Conservation (phyloP, 768 basidiomycete species). For the Aureoboletus auriporus region DNA sequence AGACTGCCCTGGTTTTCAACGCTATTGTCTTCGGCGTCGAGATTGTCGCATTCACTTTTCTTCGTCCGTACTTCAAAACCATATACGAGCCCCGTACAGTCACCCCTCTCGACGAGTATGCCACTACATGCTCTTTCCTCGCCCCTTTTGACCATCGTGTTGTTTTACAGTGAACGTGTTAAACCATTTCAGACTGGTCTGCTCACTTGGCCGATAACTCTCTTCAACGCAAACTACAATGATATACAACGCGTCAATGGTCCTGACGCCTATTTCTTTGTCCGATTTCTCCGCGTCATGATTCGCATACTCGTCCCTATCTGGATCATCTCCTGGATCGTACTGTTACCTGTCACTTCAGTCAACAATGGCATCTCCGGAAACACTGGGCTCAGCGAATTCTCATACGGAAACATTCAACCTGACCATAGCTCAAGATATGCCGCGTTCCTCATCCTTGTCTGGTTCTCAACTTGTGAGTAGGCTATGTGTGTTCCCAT, state of each 20-base stretch:
- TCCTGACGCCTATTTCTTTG: constrained; percentile 90
- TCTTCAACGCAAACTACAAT: constrained; percentile 59
- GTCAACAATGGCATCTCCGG: constrained; percentile 45
- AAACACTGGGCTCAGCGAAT: constrained; percentile 57
- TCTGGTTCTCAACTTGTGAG: constrained; percentile 77
- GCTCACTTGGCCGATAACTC: constrained; percentile 63
- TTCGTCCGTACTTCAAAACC: constrained; percentile 80
- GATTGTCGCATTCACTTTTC: constrained; percentile 72
- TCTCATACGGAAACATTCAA: constrained; percentile 80
- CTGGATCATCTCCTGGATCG: constrained; percentile 84
- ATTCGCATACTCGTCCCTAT: constrained; percentile 79
- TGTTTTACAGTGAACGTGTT: constrained; percentile 49
- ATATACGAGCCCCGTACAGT: constrained; percentile 90
- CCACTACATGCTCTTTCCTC: neutral
- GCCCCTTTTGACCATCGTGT: neutral
- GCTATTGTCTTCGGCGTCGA: constrained; percentile 66
- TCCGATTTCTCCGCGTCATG: constrained; percentile 87
- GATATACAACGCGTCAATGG: constrained; percentile 69
- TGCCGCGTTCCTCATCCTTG: constrained; percentile 74
- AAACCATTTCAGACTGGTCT: constrained; percentile 45
- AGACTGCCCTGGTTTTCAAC: constrained; percentile 85
- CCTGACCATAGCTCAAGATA: constrained; percentile 50
- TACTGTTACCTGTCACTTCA: constrained; percentile 74
- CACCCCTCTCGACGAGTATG: constrained; percentile 44
- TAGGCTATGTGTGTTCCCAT: neutral